A percentile compares a stretch with the other conserved stretches of the same genome.
Evolutionary conservation across 1,284 basidiomycete species (phyloP).

Genomic region (Ustilago curta): DNA sequence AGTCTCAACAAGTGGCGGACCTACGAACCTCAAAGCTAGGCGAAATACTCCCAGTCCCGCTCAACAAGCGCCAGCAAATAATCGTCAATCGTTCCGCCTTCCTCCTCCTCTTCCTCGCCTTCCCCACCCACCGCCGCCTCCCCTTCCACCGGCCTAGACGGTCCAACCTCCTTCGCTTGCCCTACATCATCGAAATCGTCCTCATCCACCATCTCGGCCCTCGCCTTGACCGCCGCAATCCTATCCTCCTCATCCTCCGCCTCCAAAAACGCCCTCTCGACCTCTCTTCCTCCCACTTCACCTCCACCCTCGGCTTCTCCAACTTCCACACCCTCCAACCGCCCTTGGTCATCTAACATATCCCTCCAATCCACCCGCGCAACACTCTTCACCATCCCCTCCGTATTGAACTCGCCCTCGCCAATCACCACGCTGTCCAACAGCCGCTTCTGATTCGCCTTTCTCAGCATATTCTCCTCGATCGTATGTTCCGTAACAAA

Average conservation of each 20-base stretch:
- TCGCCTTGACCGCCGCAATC: slow-evolving; percentile 81
- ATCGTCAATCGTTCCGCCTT: slow-evolving; percentile 81
- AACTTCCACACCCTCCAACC: slow-evolving; percentile 60
- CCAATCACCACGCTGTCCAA: slow-evolving; percentile 93
- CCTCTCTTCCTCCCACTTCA: slow-evolving; percentile 69
- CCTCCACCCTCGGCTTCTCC: slow-evolving; percentile 60
- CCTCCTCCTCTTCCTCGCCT: slow-evolving; percentile 71
- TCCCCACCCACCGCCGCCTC: slow-evolving; percentile 72
- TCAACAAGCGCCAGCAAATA: slow-evolving; percentile 86
- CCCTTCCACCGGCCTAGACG: slow-evolving; percentile 42
- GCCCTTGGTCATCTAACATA: slow-evolving; percentile 75
- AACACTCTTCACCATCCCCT: slow-evolving; percentile 48
- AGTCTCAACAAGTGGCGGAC: not conserved
- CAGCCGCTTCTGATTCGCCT: slow-evolving; percentile 94
- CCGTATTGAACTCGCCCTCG: slow-evolving; percentile 83
- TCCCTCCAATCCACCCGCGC: slow-evolving; percentile 80
- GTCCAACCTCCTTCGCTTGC: not conserved
- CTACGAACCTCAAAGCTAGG: slow-evolving; percentile 9
- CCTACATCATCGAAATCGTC: slow-evolving; percentile 66
- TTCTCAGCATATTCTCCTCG: slow-evolving; percentile 94
- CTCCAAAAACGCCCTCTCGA: slow-evolving; percentile 80
- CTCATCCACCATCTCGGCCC: slow-evolving; percentile 83
- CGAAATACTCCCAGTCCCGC: slow-evolving; percentile 81
- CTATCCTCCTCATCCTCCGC: slow-evolving; percentile 90
- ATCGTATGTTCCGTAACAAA: slow-evolving; percentile 93